A percentile compares a stretch with the other conserved stretches of the same genome.
These are phyloP conservation scores for Biancaea sappan DNA, from an alignment of 306 rosid genomes.

Conservation along the genomic window DNA sequence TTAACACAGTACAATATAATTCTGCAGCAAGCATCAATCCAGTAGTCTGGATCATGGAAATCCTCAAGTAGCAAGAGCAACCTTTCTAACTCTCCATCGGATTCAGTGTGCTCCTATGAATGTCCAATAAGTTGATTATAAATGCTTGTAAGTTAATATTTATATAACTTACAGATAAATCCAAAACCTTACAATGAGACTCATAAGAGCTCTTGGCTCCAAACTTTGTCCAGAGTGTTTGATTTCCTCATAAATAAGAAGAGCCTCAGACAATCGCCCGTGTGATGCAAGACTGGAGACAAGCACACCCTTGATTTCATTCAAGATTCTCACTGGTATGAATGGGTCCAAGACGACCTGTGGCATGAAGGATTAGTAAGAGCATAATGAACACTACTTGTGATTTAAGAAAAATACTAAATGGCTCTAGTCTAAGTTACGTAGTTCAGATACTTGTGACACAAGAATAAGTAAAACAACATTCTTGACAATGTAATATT, in stretches of 20 bases:
- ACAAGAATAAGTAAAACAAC: neutral
- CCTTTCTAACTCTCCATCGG: constrained; percentile 58
- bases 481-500: neutral
- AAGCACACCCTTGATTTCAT: constrained; percentile 66
- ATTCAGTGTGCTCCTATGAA: constrained; percentile 55
- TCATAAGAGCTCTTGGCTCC: constrained; percentile 61
- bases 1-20: constrained; percentile 62
- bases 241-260: constrained; percentile 52
- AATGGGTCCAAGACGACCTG: constrained; percentile 58
- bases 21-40: constrained; percentile 76
- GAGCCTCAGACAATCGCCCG: constrained; percentile 66
- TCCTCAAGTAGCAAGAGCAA: constrained; percentile 63
- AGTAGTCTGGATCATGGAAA: constrained; percentile 50
- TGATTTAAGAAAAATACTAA: constrained; percentile 12
- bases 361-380: constrained; percentile 15
- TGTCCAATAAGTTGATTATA: constrained; percentile 12
- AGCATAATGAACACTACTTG: neutral
- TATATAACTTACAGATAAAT: neutral
- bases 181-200: constrained; percentile 65
- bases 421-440: constrained; percentile 24
- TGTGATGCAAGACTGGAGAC: constrained; percentile 64
- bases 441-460: neutral
- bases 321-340: constrained; percentile 51
- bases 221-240: constrained; percentile 58
- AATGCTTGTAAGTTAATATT: neutral